Evolutionary conservation across 257 asterid genomes (phyloP).

Genomic region (Penstemon newberryi): DNA sequence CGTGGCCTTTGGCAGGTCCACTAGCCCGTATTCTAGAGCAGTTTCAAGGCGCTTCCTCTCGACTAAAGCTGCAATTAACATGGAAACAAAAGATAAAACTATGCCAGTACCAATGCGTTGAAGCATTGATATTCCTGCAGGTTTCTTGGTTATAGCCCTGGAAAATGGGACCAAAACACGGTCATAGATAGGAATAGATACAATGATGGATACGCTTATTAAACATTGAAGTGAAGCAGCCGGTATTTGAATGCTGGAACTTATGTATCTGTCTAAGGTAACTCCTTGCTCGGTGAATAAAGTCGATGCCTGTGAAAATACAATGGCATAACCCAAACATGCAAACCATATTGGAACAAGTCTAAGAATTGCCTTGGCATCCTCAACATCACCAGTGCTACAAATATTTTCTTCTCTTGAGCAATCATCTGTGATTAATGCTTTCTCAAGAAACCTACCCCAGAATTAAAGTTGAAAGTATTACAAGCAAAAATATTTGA

Average conservation of each 20-base stretch:
- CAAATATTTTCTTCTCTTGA: conserved; percentile 35
- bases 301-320: conserved; percentile 55
- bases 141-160: conserved; percentile 39
- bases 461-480: not conserved
- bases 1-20: conserved; percentile 39
- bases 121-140: conserved; percentile 61
- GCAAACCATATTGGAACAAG: conserved; percentile 63
- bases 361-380: conserved; percentile 48
- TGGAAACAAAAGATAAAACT: conserved; percentile 41
- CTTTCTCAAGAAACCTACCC: conserved; percentile 55
- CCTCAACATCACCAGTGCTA: conserved; percentile 41
- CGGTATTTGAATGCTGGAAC: conserved; percentile 45
- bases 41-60: conserved; percentile 61
- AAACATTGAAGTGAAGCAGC: conserved; percentile 64
- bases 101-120: conserved; percentile 67
- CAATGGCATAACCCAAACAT: conserved; percentile 58
- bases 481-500: too few relatives aligned
- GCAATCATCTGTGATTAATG: conserved; percentile 43
- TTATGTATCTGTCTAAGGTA: conserved; percentile 62
- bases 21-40: conserved; percentile 42
- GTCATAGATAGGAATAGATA: conserved; percentile 64
- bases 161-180: conserved; percentile 50
- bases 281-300: conserved; percentile 73
- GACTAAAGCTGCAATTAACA: conserved; percentile 55
- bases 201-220: conserved; percentile 42